Evolutionary conservation across 768 basidiomycete genomes (phyloP), one percentile per base, ranked within the genome.

Genomic region (Mycena floridula): DNA sequence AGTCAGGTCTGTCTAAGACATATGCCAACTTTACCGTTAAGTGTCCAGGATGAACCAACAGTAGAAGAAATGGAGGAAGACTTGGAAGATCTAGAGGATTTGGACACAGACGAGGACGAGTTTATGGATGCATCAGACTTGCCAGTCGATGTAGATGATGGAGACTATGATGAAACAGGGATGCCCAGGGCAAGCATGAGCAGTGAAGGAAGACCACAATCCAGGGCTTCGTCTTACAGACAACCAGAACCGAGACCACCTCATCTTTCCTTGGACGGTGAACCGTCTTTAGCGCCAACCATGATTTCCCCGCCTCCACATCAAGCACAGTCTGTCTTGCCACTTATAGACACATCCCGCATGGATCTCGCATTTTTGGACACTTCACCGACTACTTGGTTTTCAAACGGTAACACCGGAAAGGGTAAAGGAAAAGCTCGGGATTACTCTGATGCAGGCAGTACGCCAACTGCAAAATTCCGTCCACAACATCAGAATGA

Each of bases 1-100:
- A 56, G 59, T 40, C 48, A 30, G 15, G 54, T 53, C 11, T 67
- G 72, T 11, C 58, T 81, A 50, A 64, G 68, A 37, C 76, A 65
- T 47, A 76, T 82, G 64, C 82, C 82, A 25, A 78, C 73, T 22
- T 56, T 81, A 39, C 66, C 69, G 15, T 64, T 69, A 54, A 16
- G 42, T 23, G 55, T 50, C 42, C 57, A 59, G 24, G 65, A 62
- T 26, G 55, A 55, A 55, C 50, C 28, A 60, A 16, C 39, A 50
- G 20, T 39, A 50, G 9, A 36, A 6, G 45, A 63, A 55, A 26
- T 52, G 44, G n/a, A 54, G 49, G 45, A 58, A 59, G 25, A 65
- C 60, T 59, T 55, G n/a, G 59, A 64, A 42, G 69, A 66, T 25
- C 55, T 58, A 21, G 66, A 61, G 23, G 62, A 62, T 18, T 58